These are phyloP conservation scores for Ilex paraguariensis DNA, from an alignment of 305 asterid species.

Conservation along the genomic window DNA sequence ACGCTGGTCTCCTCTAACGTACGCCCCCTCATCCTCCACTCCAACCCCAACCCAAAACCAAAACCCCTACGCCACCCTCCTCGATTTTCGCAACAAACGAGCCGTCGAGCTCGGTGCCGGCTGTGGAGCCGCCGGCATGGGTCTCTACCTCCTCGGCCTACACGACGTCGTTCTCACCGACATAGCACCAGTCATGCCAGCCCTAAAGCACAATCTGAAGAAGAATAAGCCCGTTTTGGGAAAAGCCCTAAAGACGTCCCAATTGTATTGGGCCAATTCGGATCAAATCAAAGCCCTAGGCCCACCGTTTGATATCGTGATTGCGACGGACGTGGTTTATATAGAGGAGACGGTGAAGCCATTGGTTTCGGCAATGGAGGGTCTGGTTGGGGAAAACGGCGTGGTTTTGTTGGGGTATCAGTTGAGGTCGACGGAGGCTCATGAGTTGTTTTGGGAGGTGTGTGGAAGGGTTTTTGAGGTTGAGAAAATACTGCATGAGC, in stretches of 20 bases:
- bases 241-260: conserved; percentile 56
- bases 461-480: conserved; percentile 48
- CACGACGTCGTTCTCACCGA: conserved; percentile 72
- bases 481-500: conserved; percentile 69
- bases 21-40: conserved; percentile 23
- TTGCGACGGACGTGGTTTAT: conserved; percentile 87
- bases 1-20: conserved; percentile 63
- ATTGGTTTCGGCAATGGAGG: conserved; percentile 57
- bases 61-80: conserved; percentile 65
- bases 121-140: conserved; percentile 91
- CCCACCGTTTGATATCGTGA: conserved; percentile 74
- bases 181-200: conserved; percentile 95
- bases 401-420: conserved; percentile 82
- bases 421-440: conserved; percentile 81
- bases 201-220: conserved; percentile 75
- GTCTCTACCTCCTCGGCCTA: conserved; percentile 71
- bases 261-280: conserved; percentile 66
- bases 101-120: conserved; percentile 88
- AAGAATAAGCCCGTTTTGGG: conserved; percentile 62
- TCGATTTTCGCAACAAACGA: conserved; percentile 61
- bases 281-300: conserved; percentile 50
- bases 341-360: conserved; percentile 78
- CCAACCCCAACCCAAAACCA: conserved; percentile 3
- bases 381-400: conserved; percentile 68
- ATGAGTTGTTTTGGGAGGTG: conserved; percentile 67